Base-by-base conservation (phyloP, 371 early-diverging fungal species). In the Syncephalastrum monosporum region DNA sequence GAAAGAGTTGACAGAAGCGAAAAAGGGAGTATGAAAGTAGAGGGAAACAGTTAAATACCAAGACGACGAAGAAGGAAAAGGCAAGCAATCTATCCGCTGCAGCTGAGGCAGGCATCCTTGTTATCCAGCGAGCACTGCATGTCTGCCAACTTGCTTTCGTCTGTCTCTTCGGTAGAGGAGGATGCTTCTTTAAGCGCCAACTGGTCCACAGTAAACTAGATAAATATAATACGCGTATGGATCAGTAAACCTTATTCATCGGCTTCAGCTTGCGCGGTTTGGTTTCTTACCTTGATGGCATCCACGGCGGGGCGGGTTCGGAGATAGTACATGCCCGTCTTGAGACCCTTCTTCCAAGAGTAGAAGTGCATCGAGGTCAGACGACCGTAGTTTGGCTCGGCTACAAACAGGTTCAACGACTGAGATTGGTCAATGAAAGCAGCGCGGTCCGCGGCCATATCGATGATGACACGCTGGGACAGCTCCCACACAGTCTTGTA, bases 401-500 rank as follows among this genome's bases (percentile, higher is more conserved):
- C 93, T 63, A 99, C 83, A 81, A 97, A 97, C 48, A 99, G 87
- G 75, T 99, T 99, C 49, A 99, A 75, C 47, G 95, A 94, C 74
- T 98, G 99, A 51, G 92, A 91, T 74, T 99, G 99, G 71, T 98
- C 99, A 65, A 99, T 96, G 69, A 83, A 99, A 0, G 96, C 93
- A 41, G 94, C 98, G 60, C 99, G 92, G 72, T 94, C 99, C 3
- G 88, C 89, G 4, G 90, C 88, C 86, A 91, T 76, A 59, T 91
- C 91, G n/a, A 91, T 64, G 17, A 91, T 63, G 19, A 81, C 83
- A 67, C 90, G 87, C 71, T 95, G 96, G 48, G 91, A 88, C 56
- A 99, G 85, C 77, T 99, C 99, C 94, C 97, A 99, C 4, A 94
- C 96, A 3, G 99, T 99, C 84, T 96, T 96, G 90, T 99, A 99